phyloP scores from a whole-genome alignment of 2,329 filamentous ascomycete species.

The Hypoxylon sp. region DNA sequence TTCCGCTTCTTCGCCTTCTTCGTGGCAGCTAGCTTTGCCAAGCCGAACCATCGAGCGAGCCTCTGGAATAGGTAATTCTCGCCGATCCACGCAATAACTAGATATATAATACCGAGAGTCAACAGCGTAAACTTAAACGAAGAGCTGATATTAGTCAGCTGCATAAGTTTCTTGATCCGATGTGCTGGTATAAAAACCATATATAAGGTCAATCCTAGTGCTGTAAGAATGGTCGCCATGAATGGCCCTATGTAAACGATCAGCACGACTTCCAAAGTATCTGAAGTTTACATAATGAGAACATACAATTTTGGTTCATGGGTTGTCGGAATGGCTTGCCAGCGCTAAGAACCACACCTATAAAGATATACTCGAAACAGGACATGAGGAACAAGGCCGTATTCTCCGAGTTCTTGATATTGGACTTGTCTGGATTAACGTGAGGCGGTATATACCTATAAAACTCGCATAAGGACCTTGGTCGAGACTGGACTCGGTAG shows the following conservation, averaged over 20 bases:
- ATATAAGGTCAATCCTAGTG: constrained; percentile 78
- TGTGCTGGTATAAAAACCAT: constrained; percentile 83
- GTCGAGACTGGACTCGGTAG: constrained; percentile 25
- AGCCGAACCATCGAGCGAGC: constrained; percentile 78
- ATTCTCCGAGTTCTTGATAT: constrained; percentile 93
- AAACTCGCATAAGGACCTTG: constrained; percentile 14
- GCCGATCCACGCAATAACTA: constrained; percentile 77
- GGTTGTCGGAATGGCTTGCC: constrained; percentile 89
- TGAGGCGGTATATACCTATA: constrained; percentile 84
- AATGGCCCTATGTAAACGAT: constrained; percentile 78
- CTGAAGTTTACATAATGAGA: constrained; percentile 10
- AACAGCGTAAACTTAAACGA: constrained; percentile 83
- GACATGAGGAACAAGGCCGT: constrained; percentile 90
- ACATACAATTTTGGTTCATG: constrained; percentile 83
- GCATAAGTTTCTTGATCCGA: constrained; percentile 82
- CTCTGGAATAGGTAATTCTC: constrained; percentile 80
- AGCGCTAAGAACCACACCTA: constrained; percentile 90
- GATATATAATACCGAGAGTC: constrained; percentile 76
- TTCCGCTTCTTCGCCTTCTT: constrained; percentile 82
- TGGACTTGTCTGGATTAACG: constrained; percentile 82
- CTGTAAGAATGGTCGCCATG: constrained; percentile 79
- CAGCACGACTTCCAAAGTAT: constrained; percentile 31
- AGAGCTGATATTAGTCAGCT: constrained; percentile 82
- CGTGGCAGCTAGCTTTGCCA: constrained; percentile 70
- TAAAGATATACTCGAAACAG: constrained; percentile 95